Evolutionary conservation across 345 rosid species (phyloP).

Genomic region (Gynandropsis gynandra): DNA sequence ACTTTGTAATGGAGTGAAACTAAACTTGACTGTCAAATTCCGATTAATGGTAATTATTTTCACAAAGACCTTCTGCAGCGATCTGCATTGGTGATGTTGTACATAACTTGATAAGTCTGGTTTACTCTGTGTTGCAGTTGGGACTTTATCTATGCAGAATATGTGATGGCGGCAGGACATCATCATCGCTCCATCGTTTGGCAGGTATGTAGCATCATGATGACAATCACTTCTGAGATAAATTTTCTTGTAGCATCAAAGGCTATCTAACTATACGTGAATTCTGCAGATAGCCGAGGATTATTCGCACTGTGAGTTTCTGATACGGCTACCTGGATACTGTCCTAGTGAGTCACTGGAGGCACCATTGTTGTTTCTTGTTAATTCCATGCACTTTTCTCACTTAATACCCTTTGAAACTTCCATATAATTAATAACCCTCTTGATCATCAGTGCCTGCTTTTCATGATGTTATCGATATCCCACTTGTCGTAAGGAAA

Average conservation of each 20-base stretch:
- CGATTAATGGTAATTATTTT: too few relatives aligned
- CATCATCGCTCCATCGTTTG: conserved; percentile 80
- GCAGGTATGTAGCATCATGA: conserved; percentile 47
- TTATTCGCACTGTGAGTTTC: conserved; percentile 79
- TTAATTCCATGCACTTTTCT: conserved; percentile 3
- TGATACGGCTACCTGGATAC: conserved; percentile 89
- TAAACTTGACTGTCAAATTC: too few relatives aligned
- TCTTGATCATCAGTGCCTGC: conserved; percentile 67
- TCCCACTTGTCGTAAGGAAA: conserved; percentile 87
- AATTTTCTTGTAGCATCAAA: too few relatives aligned
- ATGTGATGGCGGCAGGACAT: conserved; percentile 88
- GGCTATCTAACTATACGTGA: neutral
- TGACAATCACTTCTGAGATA: too few relatives aligned
- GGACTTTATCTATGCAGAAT: conserved; percentile 94
- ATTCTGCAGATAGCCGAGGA: conserved; percentile 79
- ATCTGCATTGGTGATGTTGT: too few relatives aligned
- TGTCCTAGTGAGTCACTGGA: conserved; percentile 70
- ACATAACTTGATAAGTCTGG: neutral
- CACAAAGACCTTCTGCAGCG: too few relatives aligned
- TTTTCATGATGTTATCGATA: conserved; percentile 83
- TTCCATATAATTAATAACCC: neutral
- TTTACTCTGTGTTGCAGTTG: conserved; percentile 41
- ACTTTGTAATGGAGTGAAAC: too few relatives aligned
- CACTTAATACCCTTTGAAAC: neutral
- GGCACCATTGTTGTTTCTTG: neutral